phyloP scores from a whole-genome alignment of 768 basidiomycete species.

The Naematelia aurantialba region DNA sequence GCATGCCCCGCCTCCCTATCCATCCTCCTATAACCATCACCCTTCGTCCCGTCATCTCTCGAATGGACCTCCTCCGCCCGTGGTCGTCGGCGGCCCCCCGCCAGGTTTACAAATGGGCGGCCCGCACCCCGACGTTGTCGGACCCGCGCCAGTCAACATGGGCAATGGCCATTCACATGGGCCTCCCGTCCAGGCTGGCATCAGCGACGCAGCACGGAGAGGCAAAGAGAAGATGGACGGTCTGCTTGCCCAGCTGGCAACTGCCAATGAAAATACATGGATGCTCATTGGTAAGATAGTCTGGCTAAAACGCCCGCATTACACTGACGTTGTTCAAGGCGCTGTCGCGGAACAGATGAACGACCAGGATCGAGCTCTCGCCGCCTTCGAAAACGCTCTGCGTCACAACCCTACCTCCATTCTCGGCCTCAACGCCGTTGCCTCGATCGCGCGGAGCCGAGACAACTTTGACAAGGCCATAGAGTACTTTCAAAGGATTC shows the following conservation, averaged over 20 bases:
- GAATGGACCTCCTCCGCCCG: constrained; percentile 17
- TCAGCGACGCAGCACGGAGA: constrained; percentile 11
- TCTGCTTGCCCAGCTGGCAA: constrained; percentile 60
- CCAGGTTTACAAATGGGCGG: constrained; percentile 21
- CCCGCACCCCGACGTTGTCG: constrained; percentile 20
- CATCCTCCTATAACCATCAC: constrained; percentile 16
- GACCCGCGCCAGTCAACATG: constrained; percentile 11
- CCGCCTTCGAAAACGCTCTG: constrained; percentile 90
- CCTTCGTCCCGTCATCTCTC: constrained; percentile 21
- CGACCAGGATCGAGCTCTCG: constrained; percentile 86
- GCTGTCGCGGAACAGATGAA: constrained; percentile 79
- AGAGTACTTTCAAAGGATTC: constrained; percentile 91
- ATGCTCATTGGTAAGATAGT: constrained; percentile 71
- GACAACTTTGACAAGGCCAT: constrained; percentile 98
- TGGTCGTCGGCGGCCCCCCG: constrained; percentile 20
- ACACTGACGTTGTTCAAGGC: not conserved
- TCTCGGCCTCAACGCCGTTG: constrained; percentile 85
- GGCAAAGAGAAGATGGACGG: constrained; percentile 42
- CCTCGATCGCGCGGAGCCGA: constrained; percentile 92
- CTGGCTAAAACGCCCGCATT: not conserved
- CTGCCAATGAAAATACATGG: constrained; percentile 93
- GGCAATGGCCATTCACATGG: constrained; percentile 29
- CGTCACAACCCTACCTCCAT: constrained; percentile 91
- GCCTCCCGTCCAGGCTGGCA: not conserved
- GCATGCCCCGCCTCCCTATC: constrained; percentile 8